These are phyloP conservation scores for Dactylella cylindrospora DNA, from an alignment of 2,329 filamentous ascomycete species.

Conservation along the genomic window DNA sequence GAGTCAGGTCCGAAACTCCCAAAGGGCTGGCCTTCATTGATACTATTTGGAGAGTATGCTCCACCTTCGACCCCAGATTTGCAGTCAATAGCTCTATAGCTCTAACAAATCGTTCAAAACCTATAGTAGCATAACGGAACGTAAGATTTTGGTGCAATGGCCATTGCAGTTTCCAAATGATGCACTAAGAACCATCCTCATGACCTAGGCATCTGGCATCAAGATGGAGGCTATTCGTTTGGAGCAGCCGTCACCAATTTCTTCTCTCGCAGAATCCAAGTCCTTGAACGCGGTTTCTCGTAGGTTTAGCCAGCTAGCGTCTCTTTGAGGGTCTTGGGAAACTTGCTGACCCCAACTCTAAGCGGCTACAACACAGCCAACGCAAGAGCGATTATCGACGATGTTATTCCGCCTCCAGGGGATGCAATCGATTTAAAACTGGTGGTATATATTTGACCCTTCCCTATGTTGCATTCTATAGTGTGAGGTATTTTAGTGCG, in stretches of 20 bases:
- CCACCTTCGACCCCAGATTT: background rate
- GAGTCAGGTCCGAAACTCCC: too few species aligned
- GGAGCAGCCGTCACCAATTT: slow-evolving; percentile 23
- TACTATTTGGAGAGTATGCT: slow-evolving; percentile 41
- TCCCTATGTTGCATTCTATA: background rate
- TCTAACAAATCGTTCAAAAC: slow-evolving; percentile 11
- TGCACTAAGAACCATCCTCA: background rate
- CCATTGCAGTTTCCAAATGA: too few species aligned
- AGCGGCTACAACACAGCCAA: slow-evolving; percentile 81
- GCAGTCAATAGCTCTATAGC: background rate
- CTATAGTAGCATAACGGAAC: slow-evolving; percentile 42
- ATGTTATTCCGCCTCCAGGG: slow-evolving; percentile 69
- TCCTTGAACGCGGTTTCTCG: slow-evolving; percentile 83
- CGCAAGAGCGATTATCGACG: slow-evolving; percentile 67
- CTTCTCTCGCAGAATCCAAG: slow-evolving; percentile 71
- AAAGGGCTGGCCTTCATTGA: slow-evolving; percentile 32
- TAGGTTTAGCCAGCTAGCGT: slow-evolving; percentile 51
- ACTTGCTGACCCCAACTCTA: slow-evolving; percentile 8
- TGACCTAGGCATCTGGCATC: slow-evolving; percentile 30
- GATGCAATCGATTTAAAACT: slow-evolving; percentile 65
- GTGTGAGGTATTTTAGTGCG: slow-evolving; percentile 49
- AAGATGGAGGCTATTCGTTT: slow-evolving; percentile 27
- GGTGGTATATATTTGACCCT: slow-evolving; percentile 57
- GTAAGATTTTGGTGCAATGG: too few species aligned
- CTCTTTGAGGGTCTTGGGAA: too few species aligned